Conservation (phyloP, 495 filamentous ascomycete species). For the Trypethelium eluteriae region DNA sequence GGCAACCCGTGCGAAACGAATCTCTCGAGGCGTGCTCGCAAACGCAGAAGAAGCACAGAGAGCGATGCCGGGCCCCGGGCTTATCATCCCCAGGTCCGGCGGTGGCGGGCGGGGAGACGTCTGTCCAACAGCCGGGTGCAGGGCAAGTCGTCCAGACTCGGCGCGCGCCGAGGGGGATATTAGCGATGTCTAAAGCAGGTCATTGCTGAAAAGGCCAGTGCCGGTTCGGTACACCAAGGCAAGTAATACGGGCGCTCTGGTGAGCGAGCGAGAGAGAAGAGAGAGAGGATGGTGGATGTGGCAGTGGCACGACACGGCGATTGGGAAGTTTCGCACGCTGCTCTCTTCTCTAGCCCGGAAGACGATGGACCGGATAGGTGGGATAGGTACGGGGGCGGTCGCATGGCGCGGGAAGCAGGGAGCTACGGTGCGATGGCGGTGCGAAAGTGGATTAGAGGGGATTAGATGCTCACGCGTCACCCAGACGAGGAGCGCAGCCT, state of each 20-base stretch:
- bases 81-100: not conserved
- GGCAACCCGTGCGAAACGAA: not conserved
- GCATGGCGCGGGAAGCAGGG: not conserved
- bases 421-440: not conserved
- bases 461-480: not conserved
- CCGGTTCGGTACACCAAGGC: not conserved
- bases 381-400: not conserved
- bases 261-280: no score
- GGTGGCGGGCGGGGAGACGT: not conserved
- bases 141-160: constrained; percentile 1
- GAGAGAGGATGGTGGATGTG: no score
- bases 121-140: not conserved
- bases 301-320: no score
- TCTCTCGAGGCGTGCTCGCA: not conserved
- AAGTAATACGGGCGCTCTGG: not conserved
- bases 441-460: not conserved
- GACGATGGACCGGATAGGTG: not conserved
- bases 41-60: not conserved
- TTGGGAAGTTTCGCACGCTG: no score
- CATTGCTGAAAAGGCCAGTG: not conserved
- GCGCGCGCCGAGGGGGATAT: not conserved
- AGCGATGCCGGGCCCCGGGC: not conserved
- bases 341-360: no score
- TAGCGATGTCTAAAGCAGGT: not conserved
- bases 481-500: not conserved